Conservation (phyloP, 495 filamentous ascomycete genomes). For the Penicillium silybi region DNA sequence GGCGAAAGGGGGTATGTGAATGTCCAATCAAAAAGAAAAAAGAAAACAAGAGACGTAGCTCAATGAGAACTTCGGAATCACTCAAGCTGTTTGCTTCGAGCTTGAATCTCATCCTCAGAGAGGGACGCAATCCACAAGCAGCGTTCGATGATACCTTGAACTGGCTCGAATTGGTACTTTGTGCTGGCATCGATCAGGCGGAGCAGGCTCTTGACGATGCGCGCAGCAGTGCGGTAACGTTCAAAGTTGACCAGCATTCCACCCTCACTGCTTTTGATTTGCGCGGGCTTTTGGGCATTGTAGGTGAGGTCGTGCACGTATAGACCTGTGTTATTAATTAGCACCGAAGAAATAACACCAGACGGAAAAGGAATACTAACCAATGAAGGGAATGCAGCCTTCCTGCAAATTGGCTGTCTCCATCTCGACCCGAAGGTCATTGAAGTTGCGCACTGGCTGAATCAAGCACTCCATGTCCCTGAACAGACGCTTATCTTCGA, state of each 20-base stretch:
- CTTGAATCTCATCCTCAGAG: slow-evolving; percentile 75
- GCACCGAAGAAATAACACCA: background rate
- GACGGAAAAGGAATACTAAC: slow-evolving; percentile 40
- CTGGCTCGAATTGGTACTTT: slow-evolving; percentile 78
- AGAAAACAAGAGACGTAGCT: slow-evolving; percentile 4
- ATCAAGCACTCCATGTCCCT: slow-evolving; percentile 79
- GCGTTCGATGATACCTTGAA: slow-evolving; percentile 81
- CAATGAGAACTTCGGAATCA: slow-evolving; percentile 17
- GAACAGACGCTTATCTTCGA: slow-evolving; percentile 65
- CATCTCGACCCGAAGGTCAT: slow-evolving; percentile 87
- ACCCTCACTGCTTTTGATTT: slow-evolving; percentile 52
- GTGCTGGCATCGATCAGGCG: slow-evolving; percentile 88
- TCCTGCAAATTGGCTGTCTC: slow-evolving; percentile 69
- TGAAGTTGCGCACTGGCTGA: slow-evolving; percentile 86
- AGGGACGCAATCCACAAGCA: slow-evolving; percentile 95
- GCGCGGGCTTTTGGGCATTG: slow-evolving; percentile 82
- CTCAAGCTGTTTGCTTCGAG: slow-evolving; percentile 53
- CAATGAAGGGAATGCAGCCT: slow-evolving; percentile 96
- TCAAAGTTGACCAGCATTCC: slow-evolving; percentile 93
- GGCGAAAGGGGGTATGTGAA: slow-evolving; percentile 16
- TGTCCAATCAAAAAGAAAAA: slow-evolving; percentile 11
- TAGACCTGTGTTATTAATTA: slow-evolving; percentile 44
- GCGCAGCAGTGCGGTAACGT: slow-evolving; percentile 80
- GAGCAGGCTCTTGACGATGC: slow-evolving; percentile 90
- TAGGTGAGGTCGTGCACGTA: slow-evolving; percentile 97